These are phyloP conservation scores for Tetradesmus lagerheimii DNA, from an alignment of 139 green algal genomes.

Conservation along the genomic window DNA sequence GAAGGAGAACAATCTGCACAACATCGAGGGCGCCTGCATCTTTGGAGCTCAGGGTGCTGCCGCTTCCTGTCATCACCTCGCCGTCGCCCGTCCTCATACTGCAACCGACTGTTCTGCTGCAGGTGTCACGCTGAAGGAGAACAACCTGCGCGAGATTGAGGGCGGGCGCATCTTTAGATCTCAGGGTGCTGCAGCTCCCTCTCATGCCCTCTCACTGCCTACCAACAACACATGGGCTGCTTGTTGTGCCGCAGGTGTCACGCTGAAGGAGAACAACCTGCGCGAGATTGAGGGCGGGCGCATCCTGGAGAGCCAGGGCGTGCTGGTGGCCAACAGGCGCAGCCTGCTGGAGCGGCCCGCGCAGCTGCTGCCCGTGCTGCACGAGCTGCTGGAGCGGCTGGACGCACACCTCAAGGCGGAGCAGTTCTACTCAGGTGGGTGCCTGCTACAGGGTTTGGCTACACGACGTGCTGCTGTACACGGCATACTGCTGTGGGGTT, in stretches of 20 bases:
- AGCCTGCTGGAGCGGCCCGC: constrained; percentile 74
- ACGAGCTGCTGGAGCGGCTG: constrained; percentile 97
- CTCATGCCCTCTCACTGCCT: too few relatives aligned
- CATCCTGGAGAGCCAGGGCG: constrained; percentile 80
- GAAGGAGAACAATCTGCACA: too few relatives aligned
- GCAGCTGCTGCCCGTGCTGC: constrained; percentile 74
- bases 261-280: constrained; percentile 98
- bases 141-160: constrained; percentile 96
- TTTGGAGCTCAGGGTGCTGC: too few relatives aligned
- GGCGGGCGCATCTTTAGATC: constrained; percentile 89
- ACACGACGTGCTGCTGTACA: neutral
- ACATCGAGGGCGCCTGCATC: too few relatives aligned
- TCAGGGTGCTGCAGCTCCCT: too few relatives aligned
- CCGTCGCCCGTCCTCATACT: too few relatives aligned
- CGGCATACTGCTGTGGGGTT: too few relatives aligned
- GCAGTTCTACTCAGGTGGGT: constrained; percentile 79
- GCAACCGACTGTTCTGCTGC: too few relatives aligned
- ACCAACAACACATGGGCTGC: too few relatives aligned
- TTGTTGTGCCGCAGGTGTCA: constrained; percentile 95
- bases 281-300: constrained; percentile 87
- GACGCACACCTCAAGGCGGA: constrained; percentile 95
- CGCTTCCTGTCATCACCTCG: too few relatives aligned
- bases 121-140: constrained; percentile 88
- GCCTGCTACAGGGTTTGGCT: neutral
- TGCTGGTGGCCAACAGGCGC: constrained; percentile 80